Evolutionary conservation across 306 rosid species (phyloP).

Genomic region (Vachellia pachyceras): DNA sequence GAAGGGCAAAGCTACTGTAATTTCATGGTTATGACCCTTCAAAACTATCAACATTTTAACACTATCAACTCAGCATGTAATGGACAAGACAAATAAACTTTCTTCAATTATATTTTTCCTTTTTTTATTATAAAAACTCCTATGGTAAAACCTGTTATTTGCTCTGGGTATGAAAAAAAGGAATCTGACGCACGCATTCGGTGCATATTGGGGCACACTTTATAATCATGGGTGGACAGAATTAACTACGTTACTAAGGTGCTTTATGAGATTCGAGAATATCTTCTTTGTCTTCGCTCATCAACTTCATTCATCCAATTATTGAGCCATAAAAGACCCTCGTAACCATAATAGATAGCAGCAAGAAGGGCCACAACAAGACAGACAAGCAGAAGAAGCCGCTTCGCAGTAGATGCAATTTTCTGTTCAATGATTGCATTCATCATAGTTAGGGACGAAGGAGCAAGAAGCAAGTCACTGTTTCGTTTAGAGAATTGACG

Average conservation of each 20-base stretch:
- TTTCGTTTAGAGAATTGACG: conserved; percentile 22
- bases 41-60: neutral
- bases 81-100: neutral
- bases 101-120: neutral
- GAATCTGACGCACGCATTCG: too few relatives aligned
- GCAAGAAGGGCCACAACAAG: conserved; percentile 53
- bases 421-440: conserved; percentile 57
- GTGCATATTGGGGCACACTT: neutral
- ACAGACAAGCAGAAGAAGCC: conserved; percentile 52
- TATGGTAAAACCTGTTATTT: conserved; percentile 13
- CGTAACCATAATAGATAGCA: conserved; percentile 61
- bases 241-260: neutral
- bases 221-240: conserved; percentile 7
- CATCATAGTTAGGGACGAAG: conserved; percentile 35
- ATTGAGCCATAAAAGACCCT: conserved; percentile 69
- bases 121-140: neutral
- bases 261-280: conserved; percentile 49
- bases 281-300: conserved; percentile 53
- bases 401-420: conserved; percentile 52
- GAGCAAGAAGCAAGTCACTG: neutral
- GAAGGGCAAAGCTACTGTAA: neutral
- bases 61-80: neutral
- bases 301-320: conserved; percentile 96
- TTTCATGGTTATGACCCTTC: neutral
- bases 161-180: conserved; percentile 14